Base-by-base conservation (phyloP, 1,139 yeast genomes). In the Candida tropicalis region DNA sequence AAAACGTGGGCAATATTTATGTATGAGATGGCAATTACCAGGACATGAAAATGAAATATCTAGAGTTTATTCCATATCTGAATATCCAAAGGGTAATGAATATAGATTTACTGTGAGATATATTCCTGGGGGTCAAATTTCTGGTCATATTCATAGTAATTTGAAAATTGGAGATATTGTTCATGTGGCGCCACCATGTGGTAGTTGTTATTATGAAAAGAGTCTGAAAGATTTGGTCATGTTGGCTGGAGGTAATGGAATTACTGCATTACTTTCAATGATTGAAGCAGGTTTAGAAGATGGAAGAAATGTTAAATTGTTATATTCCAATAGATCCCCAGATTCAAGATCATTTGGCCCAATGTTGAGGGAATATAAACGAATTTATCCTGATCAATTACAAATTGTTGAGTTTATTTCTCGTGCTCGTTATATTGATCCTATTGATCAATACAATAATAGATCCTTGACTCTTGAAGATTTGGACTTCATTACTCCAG, bases 201-300 rank as follows among this genome's bases (percentile, higher is more conserved):
- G 89, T 32, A 75, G 72, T 42, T 76, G 81, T 51, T 63, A 57
- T 2, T 69, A 74, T 55, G 49, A 54, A 9, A 43, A 48, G 3
- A 50, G 56, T 15, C 34, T n/a, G 9, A 72, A 74, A 22, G 65
- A 75, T 18, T 66, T 79, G 2, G 56, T 65, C 9, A 60, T 82
- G 35, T 60, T 81, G 42, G 74, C 79, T 22, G 86, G 83, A 41
- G 90, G 89, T 41, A 81, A 82, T 50, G 90, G 89, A 48, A 77
- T 82, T 44, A 84, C 90, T 3, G 89, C 90, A 34, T 50, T 81
- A 42, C 55, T 81, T 40, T 65, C 86, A 9, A 76, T 82, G 58
- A 56, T 75, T 26, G 77, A 76, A 51, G 55, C 63, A n/a, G 73
- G 72, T 2, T 55, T 66, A 39, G 42, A 43, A 12, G 53, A 55